Evolutionary conservation across 345 rosid genomes (phyloP), one percentile per base, ranked within the genome.

Genomic region (Heritiera littoralis): DNA sequence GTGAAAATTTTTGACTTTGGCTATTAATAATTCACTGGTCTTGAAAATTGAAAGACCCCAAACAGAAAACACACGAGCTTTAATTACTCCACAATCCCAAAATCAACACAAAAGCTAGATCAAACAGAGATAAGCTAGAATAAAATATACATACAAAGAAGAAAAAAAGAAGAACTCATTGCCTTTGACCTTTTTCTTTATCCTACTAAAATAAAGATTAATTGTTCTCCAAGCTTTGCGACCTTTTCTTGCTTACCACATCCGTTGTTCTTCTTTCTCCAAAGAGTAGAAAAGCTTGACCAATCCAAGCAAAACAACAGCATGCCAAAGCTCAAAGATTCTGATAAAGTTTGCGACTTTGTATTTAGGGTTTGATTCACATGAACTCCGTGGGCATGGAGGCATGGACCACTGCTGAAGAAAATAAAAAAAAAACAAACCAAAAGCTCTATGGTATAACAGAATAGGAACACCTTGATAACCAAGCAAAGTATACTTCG

Each of bases 161-260:
- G 12, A 41, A 56, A 14, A 74, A 74, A 56, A 20, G 7, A 74
- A 52, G 2, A n/a, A 54, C 60, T 48, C 51, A 13, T 35, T 18
- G 18, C 51, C 23, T 64, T 45, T 51, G 49, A 65, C 63, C 38
- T 35, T n/a, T 64, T 76, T 32, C n/a, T 28, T 30, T 64, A 75
- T 17, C 43, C 7, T 17, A 51, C 35, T 65, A 48, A 15, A 14
- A 9, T 28, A 45, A 60, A 14, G 17, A n/a, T 63, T 46, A 66
- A 77, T 65, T 65, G 11, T 65, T 65, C 72, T 51, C 51, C 72
- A 77, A 65, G 72, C 48, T 77, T 65, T 77, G 63, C 48, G 2
- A 41, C 55, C 5, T 17, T 30, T 61, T 75, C 18, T 13, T 58
- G 17, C 11, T 58, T 68, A 41, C 59, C 14, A 41, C 15, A 48